Base-by-base conservation (phyloP, 257 asterid species). In the Solanum piurae region DNA sequence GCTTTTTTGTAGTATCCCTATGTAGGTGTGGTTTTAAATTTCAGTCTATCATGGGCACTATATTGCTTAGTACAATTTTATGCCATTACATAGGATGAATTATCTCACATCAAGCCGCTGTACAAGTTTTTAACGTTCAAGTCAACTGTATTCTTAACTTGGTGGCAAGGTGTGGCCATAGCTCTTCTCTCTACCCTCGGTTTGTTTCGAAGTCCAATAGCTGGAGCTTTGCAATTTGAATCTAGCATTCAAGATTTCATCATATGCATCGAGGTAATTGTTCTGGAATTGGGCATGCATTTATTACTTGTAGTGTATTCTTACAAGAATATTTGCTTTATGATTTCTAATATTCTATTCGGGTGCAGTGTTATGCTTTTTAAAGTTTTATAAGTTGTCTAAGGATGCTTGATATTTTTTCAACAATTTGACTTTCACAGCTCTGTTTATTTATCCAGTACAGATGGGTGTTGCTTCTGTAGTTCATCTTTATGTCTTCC, bases 231-330 rank as follows among this genome's bases (percentile, higher is more conserved):
- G 91, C 97, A 97, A 91, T 94, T 97, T 80, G 92, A 95, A 86
- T 93, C 99, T 69, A 91, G 96, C 73, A 93, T 97, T 83, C 99
- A 97, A 90, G 95, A 97, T 93, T 95, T 97, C 92, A 95, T 97
- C 86, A 97, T 97, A 87, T 97, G 99, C 87, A 93, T 97, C 46
- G 99, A 97, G 99, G 99, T 97, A 94, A 94, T 93, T 87, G 86
- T 84, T 90, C 89, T 90, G 80, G 62, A 42, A 69, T 71, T 86
- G 90, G 82, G 52, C 46, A 9, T 73, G 82, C 82, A 73, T 73
- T 8, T 18, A 34, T 73, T 36, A 23, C 55, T 23, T 38, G 38
- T 37, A 23, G 21, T 37, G 83, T 23, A 21, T 38, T 37, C 40
- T 31, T 71, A 12, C 34, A 31, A 31, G 11, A 37, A 21, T 21